phyloP scores from a whole-genome alignment of 768 basidiomycete species.

The Mycena epipterygia region DNA sequence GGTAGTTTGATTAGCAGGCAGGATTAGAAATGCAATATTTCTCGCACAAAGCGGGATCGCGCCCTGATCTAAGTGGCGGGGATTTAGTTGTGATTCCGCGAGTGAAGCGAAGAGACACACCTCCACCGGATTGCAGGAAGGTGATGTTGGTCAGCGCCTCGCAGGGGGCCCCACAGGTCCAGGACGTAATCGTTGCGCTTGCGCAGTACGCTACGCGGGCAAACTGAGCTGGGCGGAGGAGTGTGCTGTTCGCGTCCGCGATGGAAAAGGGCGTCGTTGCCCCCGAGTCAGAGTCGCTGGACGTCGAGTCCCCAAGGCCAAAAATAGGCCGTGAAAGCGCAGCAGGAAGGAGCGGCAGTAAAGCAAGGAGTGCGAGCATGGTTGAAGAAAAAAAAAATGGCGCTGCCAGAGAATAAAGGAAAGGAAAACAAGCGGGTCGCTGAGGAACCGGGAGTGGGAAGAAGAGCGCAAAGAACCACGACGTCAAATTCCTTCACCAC shows the following conservation, averaged over 20 bases:
- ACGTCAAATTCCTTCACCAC: too few species aligned
- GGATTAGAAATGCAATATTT: not conserved
- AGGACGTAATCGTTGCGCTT: slow-evolving; percentile 44
- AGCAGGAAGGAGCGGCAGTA: not conserved
- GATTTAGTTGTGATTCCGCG: not conserved
- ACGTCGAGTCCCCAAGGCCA: not conserved
- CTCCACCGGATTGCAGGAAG: slow-evolving; percentile 48
- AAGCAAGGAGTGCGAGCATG: not conserved
- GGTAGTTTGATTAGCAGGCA: not conserved
- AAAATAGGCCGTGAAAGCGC: not conserved
- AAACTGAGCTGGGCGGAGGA: slow-evolving; percentile 51
- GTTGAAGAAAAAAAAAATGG: not conserved
- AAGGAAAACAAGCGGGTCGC: not conserved
- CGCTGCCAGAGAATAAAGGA: not conserved
- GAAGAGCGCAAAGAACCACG: too few species aligned
- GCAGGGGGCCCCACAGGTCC: slow-evolving; percentile 33
- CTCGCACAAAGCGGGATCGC: slow-evolving; percentile 45
- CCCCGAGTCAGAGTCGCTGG: not conserved
- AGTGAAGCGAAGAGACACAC: slow-evolving; percentile 37
- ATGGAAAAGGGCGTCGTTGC: not conserved
- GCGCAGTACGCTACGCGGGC: slow-evolving; percentile 55
- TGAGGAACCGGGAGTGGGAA: too few species aligned
- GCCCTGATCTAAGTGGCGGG: slow-evolving; percentile 43
- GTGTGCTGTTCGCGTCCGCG: slow-evolving; percentile 2
- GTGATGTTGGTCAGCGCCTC: slow-evolving; percentile 17